phyloP scores from a whole-genome alignment of 768 basidiomycete species.

The Lyophyllum semitale region DNA sequence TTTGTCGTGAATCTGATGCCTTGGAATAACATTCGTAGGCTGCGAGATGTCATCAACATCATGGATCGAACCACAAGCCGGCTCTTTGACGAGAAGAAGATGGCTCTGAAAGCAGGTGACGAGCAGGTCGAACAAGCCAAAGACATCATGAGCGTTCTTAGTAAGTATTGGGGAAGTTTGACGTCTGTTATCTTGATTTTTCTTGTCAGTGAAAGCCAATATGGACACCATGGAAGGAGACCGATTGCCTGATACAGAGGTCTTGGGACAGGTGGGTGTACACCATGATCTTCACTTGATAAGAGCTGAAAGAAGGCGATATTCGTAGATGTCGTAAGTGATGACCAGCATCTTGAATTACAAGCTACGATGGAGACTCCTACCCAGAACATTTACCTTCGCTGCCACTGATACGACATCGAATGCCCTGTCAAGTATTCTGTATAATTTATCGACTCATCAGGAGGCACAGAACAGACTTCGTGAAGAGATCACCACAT shows the following conservation, averaged over 20 bases:
- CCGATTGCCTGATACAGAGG: conserved; percentile 28
- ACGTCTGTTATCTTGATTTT: background rate
- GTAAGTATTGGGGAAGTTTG: conserved; percentile 13
- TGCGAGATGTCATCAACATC: conserved; percentile 28
- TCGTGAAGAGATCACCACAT: conserved; percentile 25
- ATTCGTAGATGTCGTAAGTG: background rate
- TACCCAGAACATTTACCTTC: conserved; percentile 29
- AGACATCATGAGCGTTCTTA: conserved; percentile 28
- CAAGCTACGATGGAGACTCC: background rate
- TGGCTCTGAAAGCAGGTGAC: conserved; percentile 28
- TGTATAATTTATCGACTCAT: conserved; percentile 27
- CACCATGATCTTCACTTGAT: background rate
- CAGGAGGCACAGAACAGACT: conserved; percentile 34
- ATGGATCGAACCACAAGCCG: conserved; percentile 28
- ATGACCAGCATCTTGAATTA: background rate
- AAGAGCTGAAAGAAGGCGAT: background rate
- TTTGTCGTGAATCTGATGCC: conserved; percentile 28
- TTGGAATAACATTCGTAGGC: conserved; percentile 21
- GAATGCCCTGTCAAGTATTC: conserved; percentile 27
- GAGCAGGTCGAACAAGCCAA: conserved; percentile 32
- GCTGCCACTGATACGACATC: conserved; percentile 38
- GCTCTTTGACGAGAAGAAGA: conserved; percentile 33
- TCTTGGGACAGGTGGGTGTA: conserved; percentile 28
- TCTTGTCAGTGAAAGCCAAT: conserved; percentile 30
- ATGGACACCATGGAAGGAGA: conserved; percentile 26